phyloP scores from a whole-genome alignment of 805 yeast genomes.

The Saccharomycopsis sp. region DNA sequence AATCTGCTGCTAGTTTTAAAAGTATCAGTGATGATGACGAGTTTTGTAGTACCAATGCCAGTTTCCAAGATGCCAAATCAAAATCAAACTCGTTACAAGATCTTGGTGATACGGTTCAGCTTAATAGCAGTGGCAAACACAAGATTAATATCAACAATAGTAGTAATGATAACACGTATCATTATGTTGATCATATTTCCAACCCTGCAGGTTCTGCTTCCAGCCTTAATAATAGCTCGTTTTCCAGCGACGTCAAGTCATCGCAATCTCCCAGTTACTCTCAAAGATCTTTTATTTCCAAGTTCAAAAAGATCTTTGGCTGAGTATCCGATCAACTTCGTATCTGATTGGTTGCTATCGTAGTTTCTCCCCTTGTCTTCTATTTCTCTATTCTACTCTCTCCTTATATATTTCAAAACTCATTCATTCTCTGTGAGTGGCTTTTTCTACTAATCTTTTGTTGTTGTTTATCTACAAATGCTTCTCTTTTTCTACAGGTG shows the following conservation, averaged over 20 bases:
- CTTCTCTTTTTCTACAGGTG: no score
- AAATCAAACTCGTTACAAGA: background rate
- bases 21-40: slow-evolving; percentile 19
- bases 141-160: background rate
- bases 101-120: slow-evolving; percentile 9
- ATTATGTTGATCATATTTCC: background rate
- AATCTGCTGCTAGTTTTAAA: slow-evolving; percentile 20
- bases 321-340: background rate
- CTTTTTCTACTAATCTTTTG: background rate
- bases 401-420: background rate
- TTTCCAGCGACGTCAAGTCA: background rate
- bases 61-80: background rate
- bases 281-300: background rate
- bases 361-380: background rate
- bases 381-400: background rate
- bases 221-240: background rate
- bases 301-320: background rate
- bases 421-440: no score
- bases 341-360: background rate
- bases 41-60: background rate
- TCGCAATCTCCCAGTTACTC: background rate
- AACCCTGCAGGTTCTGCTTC: background rate
- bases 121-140: slow-evolving; percentile 17
- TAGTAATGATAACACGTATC: background rate
- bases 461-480: background rate